Evolutionary conservation across 2,329 filamentous ascomycete species (phyloP), one percentile per base, ranked within the genome.

Genomic region (Hypoxylon sp.): DNA sequence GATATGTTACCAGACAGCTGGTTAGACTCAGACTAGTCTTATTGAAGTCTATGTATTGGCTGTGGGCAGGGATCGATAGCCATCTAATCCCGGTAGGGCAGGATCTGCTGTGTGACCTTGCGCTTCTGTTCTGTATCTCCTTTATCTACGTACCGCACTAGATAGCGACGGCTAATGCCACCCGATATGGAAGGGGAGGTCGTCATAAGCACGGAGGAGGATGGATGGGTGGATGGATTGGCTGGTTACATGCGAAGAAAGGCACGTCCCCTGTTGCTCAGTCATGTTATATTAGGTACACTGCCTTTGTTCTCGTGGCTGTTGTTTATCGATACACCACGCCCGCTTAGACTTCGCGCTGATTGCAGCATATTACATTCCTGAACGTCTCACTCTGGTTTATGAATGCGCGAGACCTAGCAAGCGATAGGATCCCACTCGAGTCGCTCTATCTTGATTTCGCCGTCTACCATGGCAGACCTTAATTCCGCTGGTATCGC

Each of bases 91-190:
- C 35, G 39, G 44, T 54, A 27, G 13, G 52, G 42, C 17, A 60
- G 54, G 62, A 66, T 69, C 62, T 66, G 53, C 53, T 66, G 44
- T 56, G 31, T 21, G 42, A 53, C 51, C 21, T 60, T 61, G 24
- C 62, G 29, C 62, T 50, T 56, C 52, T 47, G 32, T 37, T 37
- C 11, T 32, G 24, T 27, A 24, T 51, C 39, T 48, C 42, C 27
- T 59, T 46, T 59, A 53, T 50, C 24, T 63, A 57, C 51, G 56
- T 29, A 48, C 21, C 15, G 32, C 15, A 32, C 2, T 11, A 69
- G 64, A 64, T 65, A 67, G 58, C 64, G 37, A 61, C 53, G 48
- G 11, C 35, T 27, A 17, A 58, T 67, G 59, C 42, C 13, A 56
- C 57, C 47, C 21, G 57, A 52, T 60, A 59, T 46, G 50, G 44